Evolutionary conservation across 169 alveolate genomes (phyloP), one percentile per base, ranked within the genome.

Genomic region (Plasmodium gallinaceum): DNA sequence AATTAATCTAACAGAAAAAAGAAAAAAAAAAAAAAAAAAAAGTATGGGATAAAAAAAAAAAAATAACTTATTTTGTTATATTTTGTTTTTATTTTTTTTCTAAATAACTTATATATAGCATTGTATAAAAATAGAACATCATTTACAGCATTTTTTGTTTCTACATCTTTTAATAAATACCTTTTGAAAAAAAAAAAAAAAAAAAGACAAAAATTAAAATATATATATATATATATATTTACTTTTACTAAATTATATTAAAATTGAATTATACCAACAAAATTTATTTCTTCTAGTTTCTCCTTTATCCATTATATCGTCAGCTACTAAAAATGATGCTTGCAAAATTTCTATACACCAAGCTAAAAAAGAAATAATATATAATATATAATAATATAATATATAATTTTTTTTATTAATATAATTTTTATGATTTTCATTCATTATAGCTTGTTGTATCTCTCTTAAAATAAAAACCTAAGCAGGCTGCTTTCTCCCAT

Each of bases 291-390:
- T 68, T 16, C 96, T 68, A 51, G 75, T 94, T 20, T 86, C 88
- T 24, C 96, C 93, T 42, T 90, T 90, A 72, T 94, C 96, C 95
- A 94, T 94, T 16, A 94, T 91, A 46, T 94, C 96, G 65, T 94
- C 96, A 5, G 96, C 96, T 26, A 94, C 96, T 32, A 94, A 83
- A 75, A 94, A 94, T 14, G 96, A 85, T 1, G 95, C 93, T 43
- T 94, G 96, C n/a, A 94, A 72, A 32, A 94, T 68, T 88, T 94
- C 96, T 60, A 94, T 91, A 74, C 96, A 94, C 96, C 96, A 94
- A 5, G 95, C 96, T 94, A 74, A 42, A 8, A 20, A 37, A 45
- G 26, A 12, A 65, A 7, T 16, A 52, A 78, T 14, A 22, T 18
- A 24, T 32, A 32, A n/a, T n/a, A n/a, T n/a, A n/a, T n/a, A n/a